A percentile compares a stretch with the other conserved stretches of the same genome.
Conservation (phyloP, 352 stramenopile genomes). For the Pythium guiyangense region DNA sequence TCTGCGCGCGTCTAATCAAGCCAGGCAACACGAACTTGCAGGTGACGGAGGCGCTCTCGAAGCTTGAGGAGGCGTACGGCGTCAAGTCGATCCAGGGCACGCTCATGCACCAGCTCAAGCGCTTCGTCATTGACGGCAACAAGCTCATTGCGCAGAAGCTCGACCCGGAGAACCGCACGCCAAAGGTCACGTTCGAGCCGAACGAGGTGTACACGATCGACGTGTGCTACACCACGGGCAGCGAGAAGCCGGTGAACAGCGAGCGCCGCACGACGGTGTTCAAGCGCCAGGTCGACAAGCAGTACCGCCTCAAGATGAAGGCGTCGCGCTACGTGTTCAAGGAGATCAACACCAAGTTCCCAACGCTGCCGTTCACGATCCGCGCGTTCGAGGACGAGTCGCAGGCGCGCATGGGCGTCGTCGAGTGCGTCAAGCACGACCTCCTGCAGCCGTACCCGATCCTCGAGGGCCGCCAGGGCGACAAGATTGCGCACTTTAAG, state of each 20-base stretch:
- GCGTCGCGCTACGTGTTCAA: constrained; percentile 94
- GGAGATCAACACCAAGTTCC: constrained; percentile 98
- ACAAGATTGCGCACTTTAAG: constrained; percentile 99
- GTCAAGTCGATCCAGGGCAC: constrained; percentile 97
- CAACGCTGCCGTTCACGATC: constrained; percentile 98
- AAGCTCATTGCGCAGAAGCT: constrained; percentile 94
- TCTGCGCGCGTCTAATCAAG: constrained; percentile 96
- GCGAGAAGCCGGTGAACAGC: constrained; percentile 91
- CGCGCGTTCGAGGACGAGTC: constrained; percentile 94
- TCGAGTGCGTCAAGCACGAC: constrained; percentile 98
- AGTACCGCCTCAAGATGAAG: constrained; percentile 96
- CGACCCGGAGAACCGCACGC: constrained; percentile 86
- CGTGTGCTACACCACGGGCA: constrained; percentile 97
- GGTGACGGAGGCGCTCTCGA: constrained; percentile 93
- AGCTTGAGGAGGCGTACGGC: constrained; percentile 94
- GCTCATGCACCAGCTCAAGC: constrained; percentile 99
- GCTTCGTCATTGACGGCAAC: constrained; percentile 97
- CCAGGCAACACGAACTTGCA: constrained; percentile 96
- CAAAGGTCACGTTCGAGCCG: constrained; percentile 92
- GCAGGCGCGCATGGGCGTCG: constrained; percentile 96
- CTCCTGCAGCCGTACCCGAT: constrained; percentile 97
- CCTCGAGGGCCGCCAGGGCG: constrained; percentile 92
- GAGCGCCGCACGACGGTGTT: constrained; percentile 97
- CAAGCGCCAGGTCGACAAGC: constrained; percentile 98
- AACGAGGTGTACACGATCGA: constrained; percentile 99